Evolutionary conservation across 148 eudicot genomes (phyloP).

Genomic region (Spergularia bocconei): DNA sequence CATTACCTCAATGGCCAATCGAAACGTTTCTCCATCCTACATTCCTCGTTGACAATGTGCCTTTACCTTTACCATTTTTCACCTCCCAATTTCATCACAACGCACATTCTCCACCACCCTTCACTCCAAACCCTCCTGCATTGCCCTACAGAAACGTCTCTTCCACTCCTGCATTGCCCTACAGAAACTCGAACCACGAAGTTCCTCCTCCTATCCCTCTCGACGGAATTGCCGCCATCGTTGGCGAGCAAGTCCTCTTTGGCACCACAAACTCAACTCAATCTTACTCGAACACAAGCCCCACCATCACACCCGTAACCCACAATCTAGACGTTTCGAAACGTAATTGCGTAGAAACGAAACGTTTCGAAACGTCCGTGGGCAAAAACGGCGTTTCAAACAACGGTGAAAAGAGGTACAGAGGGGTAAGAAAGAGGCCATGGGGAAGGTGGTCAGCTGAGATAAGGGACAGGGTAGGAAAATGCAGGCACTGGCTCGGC

Average conservation of each 20-base stretch:
- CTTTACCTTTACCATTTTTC: neutral
- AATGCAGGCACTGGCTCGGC: slow-evolving; percentile 90
- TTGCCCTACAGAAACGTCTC: slow-evolving; percentile 17
- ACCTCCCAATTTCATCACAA: slow-evolving; percentile 2
- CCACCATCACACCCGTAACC: neutral
- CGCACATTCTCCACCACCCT: neutral
- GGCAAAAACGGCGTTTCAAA: slow-evolving; percentile 3
- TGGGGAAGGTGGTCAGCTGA: slow-evolving; percentile 97
- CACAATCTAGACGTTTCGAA: neutral
- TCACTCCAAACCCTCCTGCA: neutral
- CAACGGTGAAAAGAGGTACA: slow-evolving; percentile 38
- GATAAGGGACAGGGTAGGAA: slow-evolving; percentile 79
- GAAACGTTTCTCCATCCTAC: slow-evolving; percentile 18
- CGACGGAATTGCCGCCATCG: slow-evolving; percentile 35
- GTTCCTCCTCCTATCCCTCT: slow-evolving; percentile 3
- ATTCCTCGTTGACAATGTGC: neutral
- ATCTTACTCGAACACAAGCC: neutral
- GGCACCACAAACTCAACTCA: slow-evolving; percentile 9
- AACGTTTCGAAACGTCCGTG: slow-evolving; percentile 19
- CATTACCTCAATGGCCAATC: neutral
- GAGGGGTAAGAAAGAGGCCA: slow-evolving; percentile 85
- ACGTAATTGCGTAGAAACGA: no score
- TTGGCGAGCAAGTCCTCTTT: slow-evolving; percentile 29
- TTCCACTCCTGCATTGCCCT: neutral
- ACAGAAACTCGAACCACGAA: slow-evolving; percentile 10